Evolutionary conservation across 345 rosid genomes (phyloP), one percentile per base, ranked within the genome.

Genomic region (Conringia planisiliqua): DNA sequence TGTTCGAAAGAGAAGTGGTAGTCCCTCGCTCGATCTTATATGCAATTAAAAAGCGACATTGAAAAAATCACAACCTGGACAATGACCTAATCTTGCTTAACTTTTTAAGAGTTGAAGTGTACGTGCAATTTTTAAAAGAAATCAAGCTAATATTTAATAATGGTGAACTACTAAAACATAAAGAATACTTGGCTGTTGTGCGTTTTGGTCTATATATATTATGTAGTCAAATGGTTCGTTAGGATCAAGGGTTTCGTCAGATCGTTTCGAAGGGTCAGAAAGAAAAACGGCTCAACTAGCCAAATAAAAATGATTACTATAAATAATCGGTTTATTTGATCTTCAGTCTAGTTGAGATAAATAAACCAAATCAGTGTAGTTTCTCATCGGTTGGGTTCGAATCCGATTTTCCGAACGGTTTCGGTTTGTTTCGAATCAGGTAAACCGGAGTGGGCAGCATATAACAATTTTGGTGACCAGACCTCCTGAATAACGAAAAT

Each of bases 11-110:
- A n/a, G 43, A 24, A 70, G 38, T 62, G 32, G 64, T 73, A 54
- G 71, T 73, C 38, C 52, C 18, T 64, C 16, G 70, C 64, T 64
- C 39, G 57, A 73, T 44, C 10, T 10, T 32, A 64, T 10, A 10
- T 52, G 47, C 29, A 16, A 29, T 40, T 51, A 36, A 24, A 39
- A 17, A 38, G 16, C 14, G 33, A 58, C 14, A 61, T 35, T 10
- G 3, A 61, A 8, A 26, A 11, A 16, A 1, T 1, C 26, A 64
- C 47, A 39, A 55, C 56, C 46, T 18, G 35, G 54, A 63, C 46
- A 42, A 54, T 52, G 43, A 54, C 70, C 17, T 62, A 62, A 35
- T 18, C 51, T 40, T 52, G 32, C 61, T 42, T 64, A 36, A 20
- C 9, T 29, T 20, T 51, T 4, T 39, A 72, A 13, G 62, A 39